Base-by-base conservation (phyloP, 225 moss, liverwort and hornwort genomes). In the Straminergon stramineum region DNA sequence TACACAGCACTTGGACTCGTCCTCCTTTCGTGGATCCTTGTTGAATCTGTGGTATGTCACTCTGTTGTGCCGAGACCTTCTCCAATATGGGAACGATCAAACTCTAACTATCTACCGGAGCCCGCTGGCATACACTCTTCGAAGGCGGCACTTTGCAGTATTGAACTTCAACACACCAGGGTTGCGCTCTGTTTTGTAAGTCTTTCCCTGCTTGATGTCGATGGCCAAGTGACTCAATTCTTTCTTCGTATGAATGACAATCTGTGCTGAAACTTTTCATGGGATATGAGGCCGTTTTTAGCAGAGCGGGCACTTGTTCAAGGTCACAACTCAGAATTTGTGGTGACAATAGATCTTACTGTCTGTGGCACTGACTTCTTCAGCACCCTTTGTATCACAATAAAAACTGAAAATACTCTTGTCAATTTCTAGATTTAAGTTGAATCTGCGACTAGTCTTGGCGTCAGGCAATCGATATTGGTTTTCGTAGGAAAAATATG, bases 161-260 rank as follows among this genome's bases (percentile, higher is more conserved):
- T 99, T 80, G 96, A 95, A 92, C 93, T 99, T 64, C 89, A 92
- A 84, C 96, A 99, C 90, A 91, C 95, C 65, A 95, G 99, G 87
- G 96, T 99, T 87, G 97, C 96, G 55, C 94, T 99, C 67, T 95
- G 96, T 92, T 99, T 99, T 92, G 99, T 99, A 92, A 93, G 98
- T 92, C 58, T 64, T 91, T 68, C 55, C 70, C 77, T 88, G 82
- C 20, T 81, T 90, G 48, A 61, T 85, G 39, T 83, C 53, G 81
- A 84, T 32, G 84, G 41, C 34, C 73, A 86, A 22, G 79, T 74
- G 45, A 68, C 39, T 61, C 45, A n/a, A 37, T 79, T 68, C 39
- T 41, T 66, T 43, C 17, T 88, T 65, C 12, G 81, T 51, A 57
- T 75, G 39, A 87, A 27, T 58, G 82, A 60, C 73, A 85, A 85